Conservation (phyloP, 1,139 yeast genomes). For the Kluyveromyces marxianus region DNA sequence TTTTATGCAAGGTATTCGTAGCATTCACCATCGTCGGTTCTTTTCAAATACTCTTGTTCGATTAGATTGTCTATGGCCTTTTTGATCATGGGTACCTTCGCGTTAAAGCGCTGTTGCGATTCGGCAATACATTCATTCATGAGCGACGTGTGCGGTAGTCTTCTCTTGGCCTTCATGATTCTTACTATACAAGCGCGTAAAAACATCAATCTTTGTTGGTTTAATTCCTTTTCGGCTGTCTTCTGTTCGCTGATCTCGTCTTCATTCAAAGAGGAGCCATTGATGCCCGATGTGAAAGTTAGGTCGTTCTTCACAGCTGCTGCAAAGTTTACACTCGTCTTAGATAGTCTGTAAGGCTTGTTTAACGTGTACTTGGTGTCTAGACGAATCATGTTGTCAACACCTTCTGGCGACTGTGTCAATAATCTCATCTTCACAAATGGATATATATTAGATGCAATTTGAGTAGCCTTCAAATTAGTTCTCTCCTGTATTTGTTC, state of each 20-base stretch:
- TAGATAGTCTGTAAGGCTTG: constrained; percentile 77
- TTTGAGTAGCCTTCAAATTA: constrained; percentile 54
- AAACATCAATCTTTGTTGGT: constrained; percentile 78
- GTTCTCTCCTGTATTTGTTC: constrained; percentile 60
- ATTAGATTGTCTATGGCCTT: constrained; percentile 78
- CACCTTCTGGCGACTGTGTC: constrained; percentile 53
- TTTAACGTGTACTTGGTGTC: constrained; percentile 67
- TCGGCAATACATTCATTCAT: constrained; percentile 87
- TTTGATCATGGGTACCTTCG: constrained; percentile 80
- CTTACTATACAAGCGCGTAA: constrained; percentile 92
- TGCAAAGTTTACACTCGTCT: constrained; percentile 77
- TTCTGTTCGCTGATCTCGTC: constrained; percentile 47
- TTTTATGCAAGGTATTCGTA: constrained; percentile 66
- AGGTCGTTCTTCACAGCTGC: constrained; percentile 70
- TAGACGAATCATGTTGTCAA: constrained; percentile 39
- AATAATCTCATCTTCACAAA: constrained; percentile 73
- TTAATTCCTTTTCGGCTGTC: constrained; percentile 78
- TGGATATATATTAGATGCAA: constrained; percentile 72
- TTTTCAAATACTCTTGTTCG: constrained; percentile 76
- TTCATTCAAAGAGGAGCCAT: constrained; percentile 8
- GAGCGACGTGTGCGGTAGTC: constrained; percentile 67
- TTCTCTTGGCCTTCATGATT: constrained; percentile 90
- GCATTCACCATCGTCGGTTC: constrained; percentile 61
- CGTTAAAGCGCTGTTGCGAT: constrained; percentile 76
- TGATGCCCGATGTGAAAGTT: constrained; percentile 13